Evolutionary conservation across 345 rosid genomes (phyloP), one percentile per base, ranked within the genome.

Genomic region (Ricinus communis): DNA sequence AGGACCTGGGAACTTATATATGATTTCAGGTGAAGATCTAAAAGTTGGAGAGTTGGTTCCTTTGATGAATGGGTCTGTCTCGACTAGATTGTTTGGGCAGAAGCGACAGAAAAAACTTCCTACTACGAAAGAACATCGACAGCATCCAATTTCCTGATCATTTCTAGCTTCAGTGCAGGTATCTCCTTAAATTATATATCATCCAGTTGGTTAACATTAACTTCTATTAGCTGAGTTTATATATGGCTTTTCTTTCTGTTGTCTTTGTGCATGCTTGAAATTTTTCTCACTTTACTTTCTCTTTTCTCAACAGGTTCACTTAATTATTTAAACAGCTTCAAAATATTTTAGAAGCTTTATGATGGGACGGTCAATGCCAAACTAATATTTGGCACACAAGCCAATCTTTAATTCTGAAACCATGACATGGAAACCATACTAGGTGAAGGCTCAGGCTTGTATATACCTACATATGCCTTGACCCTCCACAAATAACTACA

Each of bases 1-100:
- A 64, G 96, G 75, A 76, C 85, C 82, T 69, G 85, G 87, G 28
- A 96, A 91, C 81, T 53, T 53, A 25, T 90, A 84, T 85, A 91
- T 89, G 88, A 84, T 89, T 46, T 68, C 78, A 14, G 88, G 89
- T 30, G 83, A 82, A 64, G 85, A 79, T 68, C 87, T 91, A 11
- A 85, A 80, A 76, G 74, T 78, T 69, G 60, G 77, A 53, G 76
- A 74, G 76, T 22, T 51, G 52, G 52, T 53, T 70, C 77, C 70
- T 51, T 69, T 61, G 49, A 72, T 68, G 24, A 55, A 68, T 30
- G 76, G 62, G 65, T 57, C 76, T 62, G 70, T 71, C 49, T 33
- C 53, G 14, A 16, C 38, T 62, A 79, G 70, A 74, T 60, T 62
- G 71, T 78, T 53, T 45, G 71, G 82, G 40, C 77, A 45, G 57